A percentile compares a stretch with the other conserved stretches of the same genome.
Conservation (phyloP, 2,329 filamentous ascomycete species). For the Metarhizium brunneum region DNA sequence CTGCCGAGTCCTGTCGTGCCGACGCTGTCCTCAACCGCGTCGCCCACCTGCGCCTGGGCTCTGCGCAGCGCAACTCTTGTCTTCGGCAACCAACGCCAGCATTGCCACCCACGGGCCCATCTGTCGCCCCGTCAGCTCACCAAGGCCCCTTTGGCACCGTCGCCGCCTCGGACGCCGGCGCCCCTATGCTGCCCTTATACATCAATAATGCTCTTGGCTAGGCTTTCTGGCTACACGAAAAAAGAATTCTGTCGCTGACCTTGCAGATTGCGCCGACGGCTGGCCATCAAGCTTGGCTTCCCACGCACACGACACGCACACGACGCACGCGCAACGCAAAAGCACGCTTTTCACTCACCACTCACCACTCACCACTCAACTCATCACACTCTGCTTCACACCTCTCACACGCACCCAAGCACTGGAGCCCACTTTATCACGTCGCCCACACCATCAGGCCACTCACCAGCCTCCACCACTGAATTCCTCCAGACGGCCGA, state of each 20-base stretch:
- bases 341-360: neutral
- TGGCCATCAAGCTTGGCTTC: neutral
- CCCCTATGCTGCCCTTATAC: too few species aligned
- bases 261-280: neutral
- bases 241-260: neutral
- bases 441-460: neutral
- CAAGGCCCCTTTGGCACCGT: too few species aligned
- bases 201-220: neutral
- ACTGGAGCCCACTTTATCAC: neutral
- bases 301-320: neutral
- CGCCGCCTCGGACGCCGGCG: neutral
- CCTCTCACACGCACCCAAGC: neutral
- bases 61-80: neutral
- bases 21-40: neutral
- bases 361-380: neutral
- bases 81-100: slow-evolving; percentile 4
- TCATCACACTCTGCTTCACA: neutral
- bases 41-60: neutral
- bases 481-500: neutral
- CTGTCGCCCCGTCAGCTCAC: slow-evolving; percentile 1
- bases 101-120: slow-evolving; percentile 1
- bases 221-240: neutral
- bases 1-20: neutral
- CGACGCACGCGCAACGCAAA: neutral
- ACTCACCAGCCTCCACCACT: slow-evolving; percentile 5